phyloP scores from a whole-genome alignment of 2,329 filamentous ascomycete species.

The Ophiosphaerella korrae region DNA sequence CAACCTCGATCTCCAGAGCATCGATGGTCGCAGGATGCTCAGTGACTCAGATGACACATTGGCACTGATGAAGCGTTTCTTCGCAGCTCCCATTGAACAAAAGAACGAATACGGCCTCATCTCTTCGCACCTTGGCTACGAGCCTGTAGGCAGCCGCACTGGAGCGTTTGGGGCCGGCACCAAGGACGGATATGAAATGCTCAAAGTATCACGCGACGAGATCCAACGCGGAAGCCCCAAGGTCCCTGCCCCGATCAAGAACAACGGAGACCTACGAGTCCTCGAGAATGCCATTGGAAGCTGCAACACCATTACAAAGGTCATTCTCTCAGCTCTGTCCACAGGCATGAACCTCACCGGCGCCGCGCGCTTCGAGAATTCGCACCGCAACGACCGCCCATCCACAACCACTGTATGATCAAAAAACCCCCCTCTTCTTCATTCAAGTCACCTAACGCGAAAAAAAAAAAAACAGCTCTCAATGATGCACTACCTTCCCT shows the following conservation, averaged over 20 bases:
- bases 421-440: background rate
- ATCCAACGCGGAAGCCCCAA: conserved; percentile 35
- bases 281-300: conserved; percentile 37
- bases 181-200: conserved; percentile 41
- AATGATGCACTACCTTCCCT: conserved; percentile 44
- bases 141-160: conserved; percentile 36
- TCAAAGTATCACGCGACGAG: conserved; percentile 41
- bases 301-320: conserved; percentile 38
- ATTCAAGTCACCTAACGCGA: background rate
- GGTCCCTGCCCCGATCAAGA: conserved; percentile 33
- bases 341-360: conserved; percentile 33
- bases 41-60: conserved; percentile 59
- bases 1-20: conserved; percentile 59
- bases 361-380: conserved; percentile 34
- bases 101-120: conserved; percentile 64
- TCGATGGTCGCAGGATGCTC: conserved; percentile 60
- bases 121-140: conserved; percentile 58
- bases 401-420: conserved; percentile 34
- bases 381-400: conserved; percentile 39
- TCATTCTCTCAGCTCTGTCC: conserved; percentile 56
- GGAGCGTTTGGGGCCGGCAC: conserved; percentile 35
- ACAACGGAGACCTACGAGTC: conserved; percentile 28
- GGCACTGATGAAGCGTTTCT: conserved; percentile 62
- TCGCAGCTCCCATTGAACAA: conserved; percentile 57
- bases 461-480: conserved; percentile 16